Conservation (phyloP, 2,329 filamentous ascomycete species). For the Neofusicoccum laricinum region DNA sequence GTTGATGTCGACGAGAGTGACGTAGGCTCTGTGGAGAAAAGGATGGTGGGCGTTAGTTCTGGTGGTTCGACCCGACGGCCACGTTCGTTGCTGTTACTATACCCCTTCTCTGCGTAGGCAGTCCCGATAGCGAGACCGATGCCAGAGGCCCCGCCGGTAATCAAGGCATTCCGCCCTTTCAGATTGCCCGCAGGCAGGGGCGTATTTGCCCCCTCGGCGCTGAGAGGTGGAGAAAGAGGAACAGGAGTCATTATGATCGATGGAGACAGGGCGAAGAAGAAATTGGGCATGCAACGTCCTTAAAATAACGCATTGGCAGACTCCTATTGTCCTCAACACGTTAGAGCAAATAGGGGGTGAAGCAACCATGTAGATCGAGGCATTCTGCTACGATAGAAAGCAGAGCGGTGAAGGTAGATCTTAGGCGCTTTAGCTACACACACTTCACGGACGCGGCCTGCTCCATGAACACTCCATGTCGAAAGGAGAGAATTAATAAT, state of each 20-base stretch:
- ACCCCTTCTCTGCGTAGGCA: constrained; percentile 7
- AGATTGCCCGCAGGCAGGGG: background rate
- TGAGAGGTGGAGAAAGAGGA: background rate
- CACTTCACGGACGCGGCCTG: too few species aligned
- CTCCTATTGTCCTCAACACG: too few species aligned
- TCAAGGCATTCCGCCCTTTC: background rate
- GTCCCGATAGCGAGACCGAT: background rate
- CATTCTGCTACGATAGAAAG: background rate
- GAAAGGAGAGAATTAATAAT: background rate
- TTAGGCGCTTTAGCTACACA: background rate
- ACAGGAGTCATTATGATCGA: background rate
- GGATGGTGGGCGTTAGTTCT: too few species aligned
- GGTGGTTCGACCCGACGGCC: too few species aligned
- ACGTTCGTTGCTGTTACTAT: too few species aligned
- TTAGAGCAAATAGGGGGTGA: background rate
- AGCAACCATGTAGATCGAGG: background rate
- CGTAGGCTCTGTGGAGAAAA: constrained; percentile 20
- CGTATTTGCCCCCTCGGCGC: background rate
- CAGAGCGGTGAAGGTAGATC: background rate
- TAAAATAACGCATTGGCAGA: too few species aligned
- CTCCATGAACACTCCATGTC: background rate
- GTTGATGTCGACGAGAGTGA: constrained; percentile 27
- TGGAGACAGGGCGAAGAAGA: background rate
- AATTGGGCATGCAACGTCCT: too few species aligned
- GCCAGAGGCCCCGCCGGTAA: constrained; percentile 9